These are phyloP conservation scores for Chionographis japonica DNA, from an alignment of 106 monocot species.

Conservation along the genomic window DNA sequence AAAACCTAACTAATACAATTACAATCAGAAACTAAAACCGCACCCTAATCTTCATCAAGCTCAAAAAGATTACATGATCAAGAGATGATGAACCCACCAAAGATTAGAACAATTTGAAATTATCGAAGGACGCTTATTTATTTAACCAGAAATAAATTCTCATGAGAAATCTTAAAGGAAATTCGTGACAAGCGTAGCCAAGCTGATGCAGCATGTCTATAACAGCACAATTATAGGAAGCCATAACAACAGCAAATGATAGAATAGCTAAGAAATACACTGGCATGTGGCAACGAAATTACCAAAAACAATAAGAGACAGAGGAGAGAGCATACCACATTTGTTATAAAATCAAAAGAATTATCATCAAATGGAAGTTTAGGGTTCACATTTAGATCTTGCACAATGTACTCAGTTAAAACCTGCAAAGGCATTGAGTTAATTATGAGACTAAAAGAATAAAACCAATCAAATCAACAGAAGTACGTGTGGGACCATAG, in stretches of 20 bases:
- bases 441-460: not conserved
- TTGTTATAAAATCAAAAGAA: conserved; percentile 86
- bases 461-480: not conserved
- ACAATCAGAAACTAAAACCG: no score
- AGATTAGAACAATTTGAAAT: no score
- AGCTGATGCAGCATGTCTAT: not conserved
- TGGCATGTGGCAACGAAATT: not conserved
- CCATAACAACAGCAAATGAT: no score
- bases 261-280: not conserved
- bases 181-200: not conserved
- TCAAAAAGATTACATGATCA: no score
- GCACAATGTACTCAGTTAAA: conserved; percentile 82
- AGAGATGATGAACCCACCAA: no score
- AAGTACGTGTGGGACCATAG: not conserved
- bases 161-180: no score
- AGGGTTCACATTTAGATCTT: conserved; percentile 85
- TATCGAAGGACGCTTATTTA: no score
- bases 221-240: not conserved
- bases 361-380: conserved; percentile 87
- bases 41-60: no score
- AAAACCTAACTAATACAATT: no score
- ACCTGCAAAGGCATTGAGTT: conserved; percentile 46
- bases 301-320: not conserved
- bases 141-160: no score
- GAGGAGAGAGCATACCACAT: conserved; percentile 50